A percentile compares a stretch with the other conserved stretches of the same genome.
Evolutionary conservation across 257 asterid species (phyloP).

Genomic region (Orobanche coerulescens): DNA sequence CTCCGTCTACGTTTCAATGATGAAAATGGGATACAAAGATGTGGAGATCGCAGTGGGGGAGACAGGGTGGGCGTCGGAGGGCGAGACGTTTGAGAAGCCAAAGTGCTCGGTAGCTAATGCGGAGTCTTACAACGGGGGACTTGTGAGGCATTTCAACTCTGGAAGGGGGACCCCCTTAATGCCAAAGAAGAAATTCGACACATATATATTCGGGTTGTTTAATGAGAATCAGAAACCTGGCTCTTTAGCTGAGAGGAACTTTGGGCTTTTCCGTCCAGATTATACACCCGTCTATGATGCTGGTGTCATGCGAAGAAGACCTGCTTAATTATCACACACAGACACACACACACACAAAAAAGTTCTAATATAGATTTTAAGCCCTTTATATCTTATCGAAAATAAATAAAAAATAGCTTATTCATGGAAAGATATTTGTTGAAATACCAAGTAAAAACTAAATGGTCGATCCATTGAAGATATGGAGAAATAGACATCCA

Average conservation of each 20-base stretch:
- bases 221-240: constrained; percentile 76
- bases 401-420: no score
- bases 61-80: constrained; percentile 84
- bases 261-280: constrained; percentile 81
- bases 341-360: no score
- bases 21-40: constrained; percentile 55
- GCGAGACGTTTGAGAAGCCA: constrained; percentile 58
- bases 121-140: constrained; percentile 57
- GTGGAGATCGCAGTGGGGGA: constrained; percentile 74
- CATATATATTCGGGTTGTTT: constrained; percentile 54
- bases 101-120: constrained; percentile 63
- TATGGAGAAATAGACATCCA: no score
- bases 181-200: constrained; percentile 63
- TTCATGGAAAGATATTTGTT: no score
- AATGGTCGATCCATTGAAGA: no score
- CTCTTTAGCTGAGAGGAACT: constrained; percentile 53
- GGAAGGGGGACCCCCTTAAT: constrained; percentile 77
- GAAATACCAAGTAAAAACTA: no score
- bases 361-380: no score
- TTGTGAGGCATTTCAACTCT: constrained; percentile 36
- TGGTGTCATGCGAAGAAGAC: constrained; percentile 51
- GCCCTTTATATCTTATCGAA: no score
- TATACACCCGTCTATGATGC: constrained; percentile 54
- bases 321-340: no score
- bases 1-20: constrained; percentile 59